Evolutionary conservation across 2,329 filamentous ascomycete genomes (phyloP), one percentile per base, ranked within the genome.

Genomic region (Neonectria ditissima): DNA sequence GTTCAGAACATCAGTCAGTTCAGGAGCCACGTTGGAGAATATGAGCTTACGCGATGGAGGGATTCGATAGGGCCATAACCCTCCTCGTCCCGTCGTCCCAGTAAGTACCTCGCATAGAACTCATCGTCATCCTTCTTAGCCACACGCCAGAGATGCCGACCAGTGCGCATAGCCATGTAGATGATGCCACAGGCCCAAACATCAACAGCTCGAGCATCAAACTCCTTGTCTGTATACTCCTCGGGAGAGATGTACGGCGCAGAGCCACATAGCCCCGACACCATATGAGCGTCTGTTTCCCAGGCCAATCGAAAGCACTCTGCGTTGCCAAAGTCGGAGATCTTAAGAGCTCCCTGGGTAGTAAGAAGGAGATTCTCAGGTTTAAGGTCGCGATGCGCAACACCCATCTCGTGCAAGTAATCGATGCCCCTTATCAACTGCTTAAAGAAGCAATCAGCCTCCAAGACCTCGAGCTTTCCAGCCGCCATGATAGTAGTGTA

Each of bases 231-330:
- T 2, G 90, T 88, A 74, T 99, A 99, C 78, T 99, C 96, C 78
- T 99, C 96, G 0, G 96, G 96, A 1, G 96, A 93, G 71, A 99
- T 99, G 76, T 99, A 99, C 0, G 96, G 96, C 22, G 95, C 96
- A 14, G 94, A 97, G 43, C 96, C 96, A 78, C 96, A 99, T 13
- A 99, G 89, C 44, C 96, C 96, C 43, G 94, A 95, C 4, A 97
- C 97, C 94, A 98, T 97, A 80, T 98, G 96, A 20, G 96, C 92
- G 78, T 98, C 94, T 57, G 94, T 96, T 79, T 99, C 96, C 96
- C 96, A 99, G 2, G 96, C 96, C 95, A 98, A 98, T 59, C 96
- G 91, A 86, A 99, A 99, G 80, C 96, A 99, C 80, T 99, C 96
- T 74, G 96, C 96, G 73, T 99, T 99, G 66, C 96, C 96, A 73